Conservation (phyloP, 208 protist species). For the Wallacemonas sp. region DNA sequence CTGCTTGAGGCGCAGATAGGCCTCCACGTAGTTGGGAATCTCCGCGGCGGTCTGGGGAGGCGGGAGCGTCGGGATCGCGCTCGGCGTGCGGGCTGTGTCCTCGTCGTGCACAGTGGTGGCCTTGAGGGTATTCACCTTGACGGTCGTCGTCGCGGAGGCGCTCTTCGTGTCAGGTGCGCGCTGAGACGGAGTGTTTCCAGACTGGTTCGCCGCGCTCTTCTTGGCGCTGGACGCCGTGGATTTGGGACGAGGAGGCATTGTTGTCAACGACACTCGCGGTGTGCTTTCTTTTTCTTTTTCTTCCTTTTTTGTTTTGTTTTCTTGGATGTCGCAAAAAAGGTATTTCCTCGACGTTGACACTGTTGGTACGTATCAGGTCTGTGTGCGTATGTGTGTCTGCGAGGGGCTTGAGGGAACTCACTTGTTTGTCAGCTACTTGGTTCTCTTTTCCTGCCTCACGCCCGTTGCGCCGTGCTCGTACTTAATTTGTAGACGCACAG, state of each 20-base stretch:
- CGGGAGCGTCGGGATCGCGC: background rate
- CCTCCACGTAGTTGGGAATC: conserved; percentile 15
- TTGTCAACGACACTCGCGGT: background rate
- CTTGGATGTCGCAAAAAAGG: too few species aligned
- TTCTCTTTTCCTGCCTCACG: too few species aligned
- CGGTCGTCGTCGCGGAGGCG: background rate
- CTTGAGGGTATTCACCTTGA: background rate
- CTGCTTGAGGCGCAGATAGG: conserved; percentile 13
- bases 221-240: background rate
- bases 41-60: conserved; percentile 13
- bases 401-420: too few species aligned
- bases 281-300: background rate
- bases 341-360: too few species aligned
- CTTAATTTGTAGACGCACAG: background rate
- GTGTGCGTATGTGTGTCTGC: conserved; percentile 1
- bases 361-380: background rate
- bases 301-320: too few species aligned
- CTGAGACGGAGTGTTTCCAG: background rate
- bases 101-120: background rate
- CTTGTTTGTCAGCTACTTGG: too few species aligned
- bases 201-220: background rate
- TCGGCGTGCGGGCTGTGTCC: background rate
- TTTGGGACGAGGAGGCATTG: conserved; percentile 13
- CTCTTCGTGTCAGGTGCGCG: background rate
- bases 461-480: too few species aligned